Evolutionary conservation across 2,329 filamentous ascomycete genomes (phyloP).

Genomic region (Sporothrix brunneoviolacea): DNA sequence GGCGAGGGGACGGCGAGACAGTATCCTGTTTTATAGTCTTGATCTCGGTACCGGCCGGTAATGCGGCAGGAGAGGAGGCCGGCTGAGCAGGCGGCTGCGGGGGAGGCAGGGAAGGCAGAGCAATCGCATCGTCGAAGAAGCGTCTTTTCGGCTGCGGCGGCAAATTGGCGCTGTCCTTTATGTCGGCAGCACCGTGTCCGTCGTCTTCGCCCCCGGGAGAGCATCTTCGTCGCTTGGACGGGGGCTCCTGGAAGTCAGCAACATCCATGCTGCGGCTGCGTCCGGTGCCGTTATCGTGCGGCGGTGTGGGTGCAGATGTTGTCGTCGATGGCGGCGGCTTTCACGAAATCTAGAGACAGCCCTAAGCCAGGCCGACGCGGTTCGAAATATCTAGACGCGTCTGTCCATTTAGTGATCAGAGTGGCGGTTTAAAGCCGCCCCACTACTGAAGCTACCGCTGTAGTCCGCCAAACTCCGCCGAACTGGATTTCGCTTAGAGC

Average conservation of each 20-base stretch:
- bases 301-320: neutral
- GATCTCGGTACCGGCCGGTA: neutral
- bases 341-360: too few relatives aligned
- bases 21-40: neutral
- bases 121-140: slow-evolving; percentile 34
- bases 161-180: neutral
- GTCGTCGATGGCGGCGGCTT: too few relatives aligned
- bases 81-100: neutral
- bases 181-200: neutral
- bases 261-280: slow-evolving; percentile 27
- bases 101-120: slow-evolving; percentile 7
- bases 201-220: neutral
- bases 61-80: slow-evolving; percentile 4
- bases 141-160: slow-evolving; percentile 39
- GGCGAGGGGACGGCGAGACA: slow-evolving; percentile 2
- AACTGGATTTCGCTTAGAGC: too few relatives aligned
- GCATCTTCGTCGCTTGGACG: slow-evolving; percentile 29
- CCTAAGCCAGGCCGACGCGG: slow-evolving; percentile 5
- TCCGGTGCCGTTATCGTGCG: neutral
- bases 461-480: neutral
- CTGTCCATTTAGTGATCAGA: slow-evolving; percentile 13
- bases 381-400: slow-evolving; percentile 22
- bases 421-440: slow-evolving; percentile 24
- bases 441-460: neutral
- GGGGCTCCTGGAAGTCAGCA: slow-evolving; percentile 29